A percentile compares a stretch with the other conserved stretches of the same genome.
phyloP scores from a whole-genome alignment of 768 basidiomycete genomes.

The Auriscalpium microsporum region DNA sequence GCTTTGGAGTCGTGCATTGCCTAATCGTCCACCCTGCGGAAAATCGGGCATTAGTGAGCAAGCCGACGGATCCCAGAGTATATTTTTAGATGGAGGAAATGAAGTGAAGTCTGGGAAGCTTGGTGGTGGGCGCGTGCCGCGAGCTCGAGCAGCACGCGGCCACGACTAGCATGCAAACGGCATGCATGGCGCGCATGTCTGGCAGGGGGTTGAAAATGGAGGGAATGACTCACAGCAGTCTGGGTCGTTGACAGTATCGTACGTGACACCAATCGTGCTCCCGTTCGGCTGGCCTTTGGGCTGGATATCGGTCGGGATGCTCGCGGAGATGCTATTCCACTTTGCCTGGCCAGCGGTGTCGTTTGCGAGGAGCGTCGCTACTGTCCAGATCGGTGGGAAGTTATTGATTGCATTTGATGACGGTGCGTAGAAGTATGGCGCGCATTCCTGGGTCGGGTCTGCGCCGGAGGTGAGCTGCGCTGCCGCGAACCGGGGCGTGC shows the following conservation, averaged over 20 bases:
- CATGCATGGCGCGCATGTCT: not conserved
- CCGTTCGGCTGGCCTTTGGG: constrained; percentile 24
- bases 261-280: not conserved
- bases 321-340: constrained; percentile 34
- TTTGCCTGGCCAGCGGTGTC: constrained; percentile 19
- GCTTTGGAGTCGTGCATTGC: constrained; percentile 42
- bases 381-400: constrained; percentile 5
- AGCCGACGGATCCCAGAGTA: too few relatives aligned
- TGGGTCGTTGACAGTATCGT: constrained; percentile 10
- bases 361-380: constrained; percentile 4
- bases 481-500: not conserved
- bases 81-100: too few relatives aligned
- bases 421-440: constrained; percentile 5
- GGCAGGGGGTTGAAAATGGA: not conserved
- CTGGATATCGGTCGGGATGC: constrained; percentile 37
- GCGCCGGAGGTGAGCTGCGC: not conserved
- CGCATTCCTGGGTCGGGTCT: constrained; percentile 10
- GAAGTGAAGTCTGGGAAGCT: too few relatives aligned
- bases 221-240: constrained; percentile 8
- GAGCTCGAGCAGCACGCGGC: too few relatives aligned
- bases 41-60: too few relatives aligned
- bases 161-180: too few relatives aligned
- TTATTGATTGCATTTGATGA: not conserved
- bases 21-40: constrained; percentile 32
- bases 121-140: too few relatives aligned